Evolutionary conservation across 2,329 filamentous ascomycete genomes (phyloP), one percentile per base, ranked within the genome.

Genomic region (Pyrenophora seminiperda): DNA sequence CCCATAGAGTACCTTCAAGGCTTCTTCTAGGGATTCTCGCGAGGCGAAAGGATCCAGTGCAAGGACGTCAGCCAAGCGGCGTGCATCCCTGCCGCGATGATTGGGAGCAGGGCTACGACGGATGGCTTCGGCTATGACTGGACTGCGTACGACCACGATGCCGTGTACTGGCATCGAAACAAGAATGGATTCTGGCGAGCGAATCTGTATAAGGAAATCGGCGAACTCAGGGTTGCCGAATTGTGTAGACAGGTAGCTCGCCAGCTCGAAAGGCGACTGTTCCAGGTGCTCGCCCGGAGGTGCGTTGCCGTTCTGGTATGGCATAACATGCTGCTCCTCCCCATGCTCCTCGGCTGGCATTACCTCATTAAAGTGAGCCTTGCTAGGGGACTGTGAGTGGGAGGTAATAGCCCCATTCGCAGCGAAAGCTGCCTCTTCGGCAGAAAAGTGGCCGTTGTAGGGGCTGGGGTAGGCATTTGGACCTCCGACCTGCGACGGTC

Each of bases 1-100:
- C 5, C 69, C 70, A 43, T 74, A 74, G n/a, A 74, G 53, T 2
- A 71, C 59, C 45, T 68, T 72, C 48, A 73, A 20, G 14, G 70
- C 70, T 41, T 73, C 72, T 30, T 65, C 63, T 3, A 73, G 47
- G 3, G 69, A 66, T 36, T 68, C 65, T 5, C 55, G 47, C 6
- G 65, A 63, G 19, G 69, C 54, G 24, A 70, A 67, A 4, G 58
- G 59, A 47, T 73, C 65, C 3, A 53, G 37, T 6, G 57, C 62
- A n/a, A 61, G 46, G 9, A 73, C 53, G 37, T 69, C 66, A 6
- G 66, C 45, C 13, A 69, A 42, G 5, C 59, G 57, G 13, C 63
- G 63, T 18, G 59, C 55, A 38, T 68, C 66, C 29, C 66, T 63
- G 3, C 63, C 56, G 19, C 59, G 58, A 31, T 57, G 61, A 6